These are phyloP conservation scores for Colletotrichum tofieldiae DNA, from an alignment of 2,329 filamentous ascomycete genomes.

Conservation along the genomic window DNA sequence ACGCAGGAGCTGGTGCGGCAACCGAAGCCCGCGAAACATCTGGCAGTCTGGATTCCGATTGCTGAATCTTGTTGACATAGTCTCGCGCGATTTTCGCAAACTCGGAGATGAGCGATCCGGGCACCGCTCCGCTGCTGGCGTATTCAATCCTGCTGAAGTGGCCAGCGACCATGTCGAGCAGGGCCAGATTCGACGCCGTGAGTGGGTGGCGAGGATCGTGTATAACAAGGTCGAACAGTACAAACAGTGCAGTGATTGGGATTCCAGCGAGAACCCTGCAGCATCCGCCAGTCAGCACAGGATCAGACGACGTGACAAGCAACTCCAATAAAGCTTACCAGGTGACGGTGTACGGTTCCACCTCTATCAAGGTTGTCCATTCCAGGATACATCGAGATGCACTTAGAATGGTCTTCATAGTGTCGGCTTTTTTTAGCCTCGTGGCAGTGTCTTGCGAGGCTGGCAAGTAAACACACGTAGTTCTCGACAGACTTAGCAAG, in stretches of 20 bases:
- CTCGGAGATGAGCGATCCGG: conserved; percentile 55
- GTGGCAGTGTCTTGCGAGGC: conserved; percentile 14
- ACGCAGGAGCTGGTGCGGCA: too few species aligned
- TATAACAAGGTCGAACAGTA: conserved; percentile 59
- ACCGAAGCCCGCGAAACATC: not conserved
- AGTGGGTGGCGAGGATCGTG: conserved; percentile 55
- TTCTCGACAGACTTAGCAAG: conserved; percentile 48
- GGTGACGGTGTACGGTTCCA: conserved; percentile 49
- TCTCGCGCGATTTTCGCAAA: conserved; percentile 60
- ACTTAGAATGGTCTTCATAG: conserved; percentile 45
- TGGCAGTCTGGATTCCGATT: not conserved
- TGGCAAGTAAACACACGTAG: conserved; percentile 45
- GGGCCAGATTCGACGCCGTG: conserved; percentile 54
- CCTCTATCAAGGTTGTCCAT: conserved; percentile 49
- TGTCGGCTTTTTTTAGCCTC: conserved; percentile 27
- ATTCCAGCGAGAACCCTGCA: conserved; percentile 53
- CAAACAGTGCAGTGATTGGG: conserved; percentile 56
- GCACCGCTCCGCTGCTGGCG: conserved; percentile 54
- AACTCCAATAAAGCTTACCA: conserved; percentile 44
- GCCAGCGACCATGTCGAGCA: conserved; percentile 59
- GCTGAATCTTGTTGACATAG: conserved; percentile 51
- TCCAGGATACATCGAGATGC: conserved; percentile 49
- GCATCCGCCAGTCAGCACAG: not conserved
- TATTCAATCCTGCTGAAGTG: conserved; percentile 61
- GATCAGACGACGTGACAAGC: too few species aligned